Conservation (phyloP, 2,329 filamentous ascomycete genomes). For the Claviceps pazoutovae region DNA sequence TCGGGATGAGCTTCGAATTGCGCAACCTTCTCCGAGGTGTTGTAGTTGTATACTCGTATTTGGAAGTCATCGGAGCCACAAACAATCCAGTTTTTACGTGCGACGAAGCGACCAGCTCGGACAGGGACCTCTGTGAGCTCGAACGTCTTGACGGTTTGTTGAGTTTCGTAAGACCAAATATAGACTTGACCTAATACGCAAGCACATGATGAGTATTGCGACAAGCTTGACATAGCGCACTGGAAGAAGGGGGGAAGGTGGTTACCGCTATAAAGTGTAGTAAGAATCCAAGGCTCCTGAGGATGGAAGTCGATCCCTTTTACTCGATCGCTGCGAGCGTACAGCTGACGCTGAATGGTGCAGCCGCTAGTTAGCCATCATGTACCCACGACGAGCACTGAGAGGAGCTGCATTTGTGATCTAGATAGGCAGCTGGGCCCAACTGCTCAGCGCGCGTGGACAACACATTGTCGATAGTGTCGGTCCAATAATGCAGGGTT, state of each 20-base stretch:
- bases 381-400: background rate
- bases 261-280: slow-evolving; percentile 84
- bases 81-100: slow-evolving; percentile 98
- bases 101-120: slow-evolving; percentile 88
- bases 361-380: background rate
- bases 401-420: background rate
- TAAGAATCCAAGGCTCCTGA: slow-evolving; percentile 91
- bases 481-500: background rate
- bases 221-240: background rate
- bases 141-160: slow-evolving; percentile 96
- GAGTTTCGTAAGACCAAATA: slow-evolving; percentile 97
- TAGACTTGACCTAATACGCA: slow-evolving; percentile 71
- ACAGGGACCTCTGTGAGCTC: slow-evolving; percentile 97
- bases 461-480: background rate
- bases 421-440: slow-evolving; percentile 5
- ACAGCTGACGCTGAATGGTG: slow-evolving; percentile 27
- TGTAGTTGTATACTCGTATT: slow-evolving; percentile 91
- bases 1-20: slow-evolving; percentile 96
- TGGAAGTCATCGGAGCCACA: slow-evolving; percentile 90
- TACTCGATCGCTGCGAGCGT: slow-evolving; percentile 82
- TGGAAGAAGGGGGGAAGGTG: background rate
- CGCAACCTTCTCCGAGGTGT: slow-evolving; percentile 96
- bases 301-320: slow-evolving; percentile 97
- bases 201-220: background rate
- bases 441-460: background rate